phyloP scores from a whole-genome alignment of 108 stramenopile genomes.

The Skeletonema grethae region DNA sequence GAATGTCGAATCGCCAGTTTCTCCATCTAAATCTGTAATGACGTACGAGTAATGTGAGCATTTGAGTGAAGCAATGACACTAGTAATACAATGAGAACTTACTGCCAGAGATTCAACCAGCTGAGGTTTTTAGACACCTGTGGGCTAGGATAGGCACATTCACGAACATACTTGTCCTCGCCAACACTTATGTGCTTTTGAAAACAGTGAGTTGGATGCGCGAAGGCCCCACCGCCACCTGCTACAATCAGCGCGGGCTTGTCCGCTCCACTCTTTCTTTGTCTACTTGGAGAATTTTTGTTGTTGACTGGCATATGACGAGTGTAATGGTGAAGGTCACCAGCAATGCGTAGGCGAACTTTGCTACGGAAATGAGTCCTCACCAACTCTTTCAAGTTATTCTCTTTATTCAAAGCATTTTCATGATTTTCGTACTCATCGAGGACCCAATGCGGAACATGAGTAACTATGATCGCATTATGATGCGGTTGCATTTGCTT shows the following conservation, averaged over 20 bases:
- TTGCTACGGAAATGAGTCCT: constrained; percentile 49
- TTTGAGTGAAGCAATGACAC: no score
- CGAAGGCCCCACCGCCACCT: constrained; percentile 69
- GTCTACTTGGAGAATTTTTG: not conserved
- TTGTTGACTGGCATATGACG: constrained; percentile 46
- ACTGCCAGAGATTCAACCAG: constrained; percentile 66
- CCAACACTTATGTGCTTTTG: constrained; percentile 55
- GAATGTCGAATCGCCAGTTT: constrained; percentile 64
- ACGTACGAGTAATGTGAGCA: no score
- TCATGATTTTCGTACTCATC: constrained; percentile 45
- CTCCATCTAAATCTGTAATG: constrained; percentile 43
- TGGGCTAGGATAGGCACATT: constrained; percentile 52
- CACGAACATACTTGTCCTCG: constrained; percentile 42
- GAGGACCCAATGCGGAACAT: constrained; percentile 64
- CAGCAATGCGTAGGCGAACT: constrained; percentile 58
- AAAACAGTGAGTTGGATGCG: constrained; percentile 61
- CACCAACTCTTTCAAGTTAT: constrained; percentile 58
- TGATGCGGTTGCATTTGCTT: constrained; percentile 41
- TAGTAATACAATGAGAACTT: no score
- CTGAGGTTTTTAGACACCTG: constrained; percentile 48
- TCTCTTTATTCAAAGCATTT: constrained; percentile 31
- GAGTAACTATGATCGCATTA: constrained; percentile 54
- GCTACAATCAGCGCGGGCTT: constrained; percentile 57
- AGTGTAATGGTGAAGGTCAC: constrained; percentile 72
- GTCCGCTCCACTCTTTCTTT: constrained; percentile 3